Evolutionary conservation across 2,329 filamentous ascomycete species (phyloP).

Genomic region (Penicillium sp.): DNA sequence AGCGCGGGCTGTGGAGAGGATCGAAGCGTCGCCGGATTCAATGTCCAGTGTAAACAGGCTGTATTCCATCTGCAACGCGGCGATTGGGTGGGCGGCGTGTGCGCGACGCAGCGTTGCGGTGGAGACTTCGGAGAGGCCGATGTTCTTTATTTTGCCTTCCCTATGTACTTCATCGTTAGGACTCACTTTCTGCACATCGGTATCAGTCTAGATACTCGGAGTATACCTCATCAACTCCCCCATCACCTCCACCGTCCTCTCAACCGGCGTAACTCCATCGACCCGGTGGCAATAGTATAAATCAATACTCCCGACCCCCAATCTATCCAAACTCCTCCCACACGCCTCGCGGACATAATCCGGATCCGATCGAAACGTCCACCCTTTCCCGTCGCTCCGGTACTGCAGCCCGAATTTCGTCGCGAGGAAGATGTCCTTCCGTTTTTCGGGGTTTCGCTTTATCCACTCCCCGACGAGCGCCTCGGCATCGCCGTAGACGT

Average conservation of each 20-base stretch:
- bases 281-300: slow-evolving; percentile 53
- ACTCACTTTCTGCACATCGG: not conserved
- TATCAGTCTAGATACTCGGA: not conserved
- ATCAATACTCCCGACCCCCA: slow-evolving; percentile 47
- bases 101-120: slow-evolving; percentile 55
- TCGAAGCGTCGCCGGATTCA: slow-evolving; percentile 51
- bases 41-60: slow-evolving; percentile 55
- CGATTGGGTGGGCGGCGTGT: slow-evolving; percentile 52
- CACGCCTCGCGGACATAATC: slow-evolving; percentile 44
- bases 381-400: slow-evolving; percentile 21
- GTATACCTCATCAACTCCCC: slow-evolving; percentile 46
- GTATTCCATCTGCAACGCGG: slow-evolving; percentile 59
- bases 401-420: slow-evolving; percentile 36
- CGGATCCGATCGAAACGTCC: slow-evolving; percentile 38
- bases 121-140: slow-evolving; percentile 55
- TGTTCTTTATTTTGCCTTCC: slow-evolving; percentile 55
- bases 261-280: slow-evolving; percentile 49
- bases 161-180: slow-evolving; percentile 14
- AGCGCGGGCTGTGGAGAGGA: slow-evolving; percentile 62
- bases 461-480: slow-evolving; percentile 46
- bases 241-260: slow-evolving; percentile 51
- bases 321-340: slow-evolving; percentile 39
- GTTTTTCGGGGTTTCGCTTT: slow-evolving; percentile 39
- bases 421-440: slow-evolving; percentile 48
- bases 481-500: slow-evolving; percentile 38